phyloP scores from a whole-genome alignment of 768 basidiomycete genomes.

The Rhodotorula sphaerocarpa region DNA sequence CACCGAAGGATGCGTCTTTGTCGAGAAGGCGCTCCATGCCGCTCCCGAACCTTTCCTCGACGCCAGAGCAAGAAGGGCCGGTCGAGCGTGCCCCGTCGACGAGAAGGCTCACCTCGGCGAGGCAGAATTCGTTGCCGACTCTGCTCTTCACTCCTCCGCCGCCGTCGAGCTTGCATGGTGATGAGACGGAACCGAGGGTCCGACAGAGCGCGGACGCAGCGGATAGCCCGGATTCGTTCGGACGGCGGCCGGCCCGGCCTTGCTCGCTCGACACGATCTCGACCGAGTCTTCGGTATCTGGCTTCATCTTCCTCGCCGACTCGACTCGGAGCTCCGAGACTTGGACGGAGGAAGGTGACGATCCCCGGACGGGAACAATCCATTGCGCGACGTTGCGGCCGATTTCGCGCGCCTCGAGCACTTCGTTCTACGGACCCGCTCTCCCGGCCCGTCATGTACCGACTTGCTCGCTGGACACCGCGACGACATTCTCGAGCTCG shows the following conservation, averaged over 20 bases:
- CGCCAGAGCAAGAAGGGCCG: too few species aligned
- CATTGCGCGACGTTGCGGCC: conserved; percentile 29
- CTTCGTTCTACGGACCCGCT: too few species aligned
- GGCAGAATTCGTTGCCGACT: background rate
- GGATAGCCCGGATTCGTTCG: background rate
- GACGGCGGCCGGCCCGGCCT: background rate
- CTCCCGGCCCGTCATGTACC: too few species aligned
- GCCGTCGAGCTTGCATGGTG: background rate
- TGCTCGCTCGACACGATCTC: background rate
- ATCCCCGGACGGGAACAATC: conserved; percentile 14
- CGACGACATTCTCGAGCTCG: too few species aligned
- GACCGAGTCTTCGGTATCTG: background rate
- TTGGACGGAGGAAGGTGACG: conserved; percentile 10
- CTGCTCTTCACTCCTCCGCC: background rate
- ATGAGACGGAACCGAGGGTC: too few species aligned
- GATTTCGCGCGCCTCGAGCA: background rate
- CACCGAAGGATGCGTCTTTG: background rate
- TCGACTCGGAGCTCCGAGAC: conserved; percentile 1
- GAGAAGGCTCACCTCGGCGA: background rate
- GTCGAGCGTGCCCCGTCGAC: too few species aligned
- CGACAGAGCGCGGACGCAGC: too few species aligned
- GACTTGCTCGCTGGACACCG: too few species aligned
- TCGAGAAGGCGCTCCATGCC: conserved; percentile 1
- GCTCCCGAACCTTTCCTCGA: background rate
- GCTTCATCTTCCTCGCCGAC: conserved; percentile 4